phyloP scores from a whole-genome alignment of 805 yeast species.

The Saccharomycopsis schoenii region DNA sequence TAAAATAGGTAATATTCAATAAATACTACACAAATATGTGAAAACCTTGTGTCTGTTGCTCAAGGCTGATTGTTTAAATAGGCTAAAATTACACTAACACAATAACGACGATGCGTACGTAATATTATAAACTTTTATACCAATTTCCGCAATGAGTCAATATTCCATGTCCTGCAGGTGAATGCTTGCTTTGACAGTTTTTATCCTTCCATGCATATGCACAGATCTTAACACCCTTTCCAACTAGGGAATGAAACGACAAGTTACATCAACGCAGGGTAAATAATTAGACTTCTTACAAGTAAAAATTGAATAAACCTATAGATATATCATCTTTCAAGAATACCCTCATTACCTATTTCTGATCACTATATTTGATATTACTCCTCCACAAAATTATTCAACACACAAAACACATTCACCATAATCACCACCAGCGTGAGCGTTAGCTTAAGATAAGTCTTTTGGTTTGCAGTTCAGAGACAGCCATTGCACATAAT shows the following conservation, averaged over 20 bases:
- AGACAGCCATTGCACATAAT: too few relatives aligned
- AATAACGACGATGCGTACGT: neutral
- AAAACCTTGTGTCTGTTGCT: too few relatives aligned
- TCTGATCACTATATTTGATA: neutral
- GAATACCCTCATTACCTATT: neutral
- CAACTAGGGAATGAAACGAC: neutral
- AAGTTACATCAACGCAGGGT: neutral
- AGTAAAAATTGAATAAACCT: neutral
- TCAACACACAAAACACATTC: too few relatives aligned
- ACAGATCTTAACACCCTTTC: neutral
- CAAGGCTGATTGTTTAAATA: too few relatives aligned
- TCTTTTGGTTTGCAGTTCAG: too few relatives aligned
- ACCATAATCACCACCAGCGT: too few relatives aligned
- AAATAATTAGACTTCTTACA: neutral
- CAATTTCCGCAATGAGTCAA: neutral
- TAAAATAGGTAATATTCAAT: too few relatives aligned
- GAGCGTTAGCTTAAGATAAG: too few relatives aligned
- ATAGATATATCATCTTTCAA: neutral
- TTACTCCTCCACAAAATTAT: neutral
- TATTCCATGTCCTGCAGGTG: neutral
- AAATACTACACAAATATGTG: too few relatives aligned
- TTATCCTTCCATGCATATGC: neutral
- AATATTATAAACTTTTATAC: neutral
- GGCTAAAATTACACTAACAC: too few relatives aligned
- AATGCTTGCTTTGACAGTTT: neutral